Base-by-base conservation (phyloP, 306 rosid species). In the Begonia fuchsioides region DNA sequence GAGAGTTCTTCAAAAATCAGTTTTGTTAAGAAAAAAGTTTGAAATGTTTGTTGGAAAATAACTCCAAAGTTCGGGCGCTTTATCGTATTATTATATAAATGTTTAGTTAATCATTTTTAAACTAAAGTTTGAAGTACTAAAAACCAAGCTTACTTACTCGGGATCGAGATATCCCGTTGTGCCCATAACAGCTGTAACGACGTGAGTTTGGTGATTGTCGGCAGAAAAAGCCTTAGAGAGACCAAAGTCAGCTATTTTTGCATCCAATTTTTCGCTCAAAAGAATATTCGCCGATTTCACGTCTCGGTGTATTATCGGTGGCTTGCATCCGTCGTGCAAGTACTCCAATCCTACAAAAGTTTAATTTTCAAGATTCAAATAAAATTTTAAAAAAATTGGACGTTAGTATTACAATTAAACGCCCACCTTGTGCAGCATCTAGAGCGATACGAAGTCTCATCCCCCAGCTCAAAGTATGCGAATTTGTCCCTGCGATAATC, bases 131-230 rank as follows among this genome's bases (percentile, higher is more conserved):
- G n/a, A 3, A 26, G 8, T 26, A 8, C 15, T 18, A 11, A 13
- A 13, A 14, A 18, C 47, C 26, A 54, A 1, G 16, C 9, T 15
- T 15, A 26, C 12, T 45, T 67, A 78, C 93, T 75, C 83, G 11
- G 81, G 93, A 44, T 82, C 93, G 53, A 78, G 80, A 76, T 78
- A 82, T 17, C 93, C 93, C 60, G 68, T 75, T 12, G 93, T 82
- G 15, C 93, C 87, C 83, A 77, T 64, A 44, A 69, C 58, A 12
- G 53, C 14, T 13, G 64, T 38, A 41, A 47, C 68, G 11, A 46
- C 66, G 38, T 46, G 9, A 3, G 59, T 66, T 51, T 17, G 64
- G 43, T 43, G 57, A 1, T 78, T 80, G 19, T 39, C 68, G 44
- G 50, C 15, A n/a, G 70, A 78, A 41, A 41, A 26, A 20, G 60